Conservation (phyloP, 805 yeast genomes). For the Kurtzmaniella fragi region DNA sequence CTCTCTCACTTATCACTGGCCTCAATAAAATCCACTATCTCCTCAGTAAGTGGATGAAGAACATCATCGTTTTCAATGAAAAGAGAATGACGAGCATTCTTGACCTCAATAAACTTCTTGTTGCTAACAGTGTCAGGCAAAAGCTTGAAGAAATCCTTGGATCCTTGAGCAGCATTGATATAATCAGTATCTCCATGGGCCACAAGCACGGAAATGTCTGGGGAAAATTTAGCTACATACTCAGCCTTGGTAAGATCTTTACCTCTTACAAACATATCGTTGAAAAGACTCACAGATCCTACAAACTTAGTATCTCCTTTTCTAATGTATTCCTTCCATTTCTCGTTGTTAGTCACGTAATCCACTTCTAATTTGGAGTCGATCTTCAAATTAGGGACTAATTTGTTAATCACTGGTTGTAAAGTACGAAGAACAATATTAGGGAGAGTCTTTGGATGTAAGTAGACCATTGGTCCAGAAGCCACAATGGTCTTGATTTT, state of each 20-base stretch:
- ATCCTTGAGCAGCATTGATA: constrained; percentile 50
- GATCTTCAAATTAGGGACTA: constrained; percentile 46
- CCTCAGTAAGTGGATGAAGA: constrained; percentile 27
- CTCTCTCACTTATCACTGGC: no score
- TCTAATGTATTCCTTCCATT: constrained; percentile 41
- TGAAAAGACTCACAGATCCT: constrained; percentile 54
- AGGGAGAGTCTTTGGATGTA: constrained; percentile 61
- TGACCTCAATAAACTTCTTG: constrained; percentile 19
- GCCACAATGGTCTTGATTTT: constrained; percentile 43
- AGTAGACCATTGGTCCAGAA: constrained; percentile 55
- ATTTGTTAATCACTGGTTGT: constrained; percentile 32
- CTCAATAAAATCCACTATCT: constrained; percentile 34
- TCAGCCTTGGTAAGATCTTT: constrained; percentile 37
- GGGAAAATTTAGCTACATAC: constrained; percentile 28
- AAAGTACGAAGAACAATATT: constrained; percentile 33
- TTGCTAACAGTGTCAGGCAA: constrained; percentile 26
- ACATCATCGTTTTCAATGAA: constrained; percentile 42
- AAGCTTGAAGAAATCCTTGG: constrained; percentile 35
- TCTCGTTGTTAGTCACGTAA: constrained; percentile 47
- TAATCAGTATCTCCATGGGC: constrained; percentile 62
- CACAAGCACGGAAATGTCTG: constrained; percentile 46
- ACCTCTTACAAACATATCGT: constrained; percentile 66
- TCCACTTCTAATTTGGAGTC: constrained; percentile 53
- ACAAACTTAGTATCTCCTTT: constrained; percentile 32
- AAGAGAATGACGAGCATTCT: constrained; percentile 41